A percentile compares a stretch with the other conserved stretches of the same genome.
Evolutionary conservation across 192 early-diverging fungal genomes (phyloP).

Genomic region (Entrophospora sp.): DNA sequence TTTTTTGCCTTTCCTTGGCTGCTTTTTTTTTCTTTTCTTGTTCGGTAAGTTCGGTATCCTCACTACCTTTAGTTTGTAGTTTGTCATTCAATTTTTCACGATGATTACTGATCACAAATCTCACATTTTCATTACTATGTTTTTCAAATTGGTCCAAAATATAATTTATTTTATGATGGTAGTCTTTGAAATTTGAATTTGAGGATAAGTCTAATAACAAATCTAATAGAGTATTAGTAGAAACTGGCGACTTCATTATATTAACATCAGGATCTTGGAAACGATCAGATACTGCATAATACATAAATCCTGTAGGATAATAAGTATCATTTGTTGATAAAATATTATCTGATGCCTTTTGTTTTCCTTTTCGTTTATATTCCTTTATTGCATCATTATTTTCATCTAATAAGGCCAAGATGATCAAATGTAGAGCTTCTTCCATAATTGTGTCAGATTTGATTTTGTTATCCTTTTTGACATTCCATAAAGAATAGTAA

Average conservation of each 20-base stretch:
- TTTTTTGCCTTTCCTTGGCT: conserved; percentile 81
- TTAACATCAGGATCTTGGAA: conserved; percentile 22
- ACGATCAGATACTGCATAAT: conserved; percentile 37
- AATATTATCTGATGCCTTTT: conserved; percentile 10
- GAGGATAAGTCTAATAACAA: conserved; percentile 58
- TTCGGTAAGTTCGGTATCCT: conserved; percentile 44
- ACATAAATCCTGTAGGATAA: conserved; percentile 37
- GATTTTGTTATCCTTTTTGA: conserved; percentile 46
- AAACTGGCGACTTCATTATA: conserved; percentile 28
- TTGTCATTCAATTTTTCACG: conserved; percentile 11
- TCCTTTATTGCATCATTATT: conserved; percentile 29
- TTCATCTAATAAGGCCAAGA: conserved; percentile 61
- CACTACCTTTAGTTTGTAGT: conserved; percentile 20
- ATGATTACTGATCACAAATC: conserved; percentile 30
- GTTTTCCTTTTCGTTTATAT: conserved; percentile 25
- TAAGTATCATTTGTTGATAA: conserved; percentile 3
- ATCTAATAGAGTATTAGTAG: conserved; percentile 60
- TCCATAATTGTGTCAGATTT: conserved; percentile 72
- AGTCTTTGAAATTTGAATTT: conserved; percentile 67
- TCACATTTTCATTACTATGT: conserved; percentile 45
- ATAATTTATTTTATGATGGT: conserved; percentile 60
- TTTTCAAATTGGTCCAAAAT: conserved; percentile 60
- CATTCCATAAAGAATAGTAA: conserved; percentile 72
- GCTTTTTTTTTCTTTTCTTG: conserved; percentile 68
- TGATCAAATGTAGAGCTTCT: conserved; percentile 70